phyloP scores from a whole-genome alignment of 2,329 filamentous ascomycete genomes.

The Myriosclerotinia duriaeana region DNA sequence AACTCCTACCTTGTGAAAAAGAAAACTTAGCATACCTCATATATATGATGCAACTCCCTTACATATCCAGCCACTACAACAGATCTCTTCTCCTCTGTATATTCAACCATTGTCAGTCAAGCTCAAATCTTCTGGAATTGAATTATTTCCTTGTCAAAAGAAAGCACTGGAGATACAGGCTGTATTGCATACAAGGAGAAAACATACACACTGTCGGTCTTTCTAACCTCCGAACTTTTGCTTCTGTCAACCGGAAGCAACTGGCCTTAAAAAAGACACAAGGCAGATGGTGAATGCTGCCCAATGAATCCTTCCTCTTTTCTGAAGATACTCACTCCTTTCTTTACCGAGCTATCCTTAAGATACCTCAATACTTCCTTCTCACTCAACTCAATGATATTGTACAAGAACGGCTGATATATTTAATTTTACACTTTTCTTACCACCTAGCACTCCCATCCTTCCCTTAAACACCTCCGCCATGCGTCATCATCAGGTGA shows the following conservation, averaged over 20 bases:
- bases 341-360: constrained; percentile 13
- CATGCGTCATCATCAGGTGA: constrained; percentile 23
- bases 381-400: constrained; percentile 13
- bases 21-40: constrained; percentile 6
- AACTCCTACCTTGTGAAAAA: not conserved
- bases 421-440: not conserved
- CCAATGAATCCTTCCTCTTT: not conserved
- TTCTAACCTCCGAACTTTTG: not conserved
- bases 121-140: not conserved
- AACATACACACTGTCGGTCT: constrained; percentile 6
- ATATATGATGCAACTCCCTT: not conserved
- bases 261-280: not conserved
- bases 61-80: not conserved
- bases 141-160: not conserved
- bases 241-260: too few relatives aligned
- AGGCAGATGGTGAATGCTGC: not conserved
- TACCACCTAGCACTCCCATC: not conserved
- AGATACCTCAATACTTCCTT: not conserved
- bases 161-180: not conserved
- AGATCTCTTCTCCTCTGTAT: not conserved
- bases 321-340: constrained; percentile 9
- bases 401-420: constrained; percentile 24
- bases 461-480: constrained; percentile 12
- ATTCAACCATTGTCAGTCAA: constrained; percentile 10
- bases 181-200: not conserved